Conservation (phyloP, 352 stramenopile genomes). For the Globisporangium apiculatum region DNA sequence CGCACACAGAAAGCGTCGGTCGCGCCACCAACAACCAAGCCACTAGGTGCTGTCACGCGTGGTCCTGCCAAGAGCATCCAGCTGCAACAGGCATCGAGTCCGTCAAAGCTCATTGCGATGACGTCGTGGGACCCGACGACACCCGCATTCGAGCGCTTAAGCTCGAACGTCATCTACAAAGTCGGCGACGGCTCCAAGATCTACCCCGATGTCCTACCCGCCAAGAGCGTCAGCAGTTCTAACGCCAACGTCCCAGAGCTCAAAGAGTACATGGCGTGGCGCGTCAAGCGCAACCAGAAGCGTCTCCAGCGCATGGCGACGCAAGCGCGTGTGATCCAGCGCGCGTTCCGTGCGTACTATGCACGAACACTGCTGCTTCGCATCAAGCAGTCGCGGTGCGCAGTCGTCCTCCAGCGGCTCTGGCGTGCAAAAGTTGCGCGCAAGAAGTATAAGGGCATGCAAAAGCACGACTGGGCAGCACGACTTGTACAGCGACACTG, state of each 20-base stretch:
- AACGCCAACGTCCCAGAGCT: conserved; percentile 56
- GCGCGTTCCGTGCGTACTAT: conserved; percentile 85
- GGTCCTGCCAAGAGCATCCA: neutral
- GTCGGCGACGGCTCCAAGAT: conserved; percentile 80
- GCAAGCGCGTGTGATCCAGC: conserved; percentile 85
- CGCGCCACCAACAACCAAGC: neutral
- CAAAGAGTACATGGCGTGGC: conserved; percentile 95
- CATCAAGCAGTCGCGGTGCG: conserved; percentile 70
- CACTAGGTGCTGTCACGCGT: neutral
- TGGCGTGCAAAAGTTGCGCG: conserved; percentile 82
- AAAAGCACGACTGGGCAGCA: conserved; percentile 86
- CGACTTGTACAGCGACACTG: conserved; percentile 89
- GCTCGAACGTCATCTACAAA: conserved; percentile 81
- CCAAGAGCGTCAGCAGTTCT: neutral
- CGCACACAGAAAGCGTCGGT: conserved; percentile 11
- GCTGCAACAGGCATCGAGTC: neutral
- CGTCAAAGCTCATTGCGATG: conserved; percentile 28
- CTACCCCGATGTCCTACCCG: conserved; percentile 41
- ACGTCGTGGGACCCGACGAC: conserved; percentile 61
- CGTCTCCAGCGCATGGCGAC: conserved; percentile 81
- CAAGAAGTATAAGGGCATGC: conserved; percentile 67
- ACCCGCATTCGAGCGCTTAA: conserved; percentile 84
- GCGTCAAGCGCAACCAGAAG: conserved; percentile 92
- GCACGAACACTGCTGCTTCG: conserved; percentile 76
- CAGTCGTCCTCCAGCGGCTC: conserved; percentile 80